A percentile compares a stretch with the other conserved stretches of the same genome.
Conservation (phyloP, 1,139 yeast species). For the Wickerhamiella pararugosa region DNA sequence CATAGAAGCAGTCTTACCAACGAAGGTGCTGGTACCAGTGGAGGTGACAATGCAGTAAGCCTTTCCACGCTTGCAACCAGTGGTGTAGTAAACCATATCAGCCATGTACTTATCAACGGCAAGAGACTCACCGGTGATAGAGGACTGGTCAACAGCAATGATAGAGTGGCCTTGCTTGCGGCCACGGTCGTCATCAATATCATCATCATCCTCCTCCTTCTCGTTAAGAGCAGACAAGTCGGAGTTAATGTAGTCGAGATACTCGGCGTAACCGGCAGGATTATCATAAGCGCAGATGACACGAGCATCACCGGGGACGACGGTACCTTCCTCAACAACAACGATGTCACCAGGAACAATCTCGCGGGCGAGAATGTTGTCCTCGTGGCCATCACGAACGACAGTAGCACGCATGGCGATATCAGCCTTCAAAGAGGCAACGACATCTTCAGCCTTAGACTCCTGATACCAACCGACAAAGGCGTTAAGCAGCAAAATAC, state of each 20-base stretch:
- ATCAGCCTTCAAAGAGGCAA: slow-evolving; percentile 86
- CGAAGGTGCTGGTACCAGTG: slow-evolving; percentile 57
- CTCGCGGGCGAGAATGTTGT: slow-evolving; percentile 18
- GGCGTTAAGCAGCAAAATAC: slow-evolving; percentile 39
- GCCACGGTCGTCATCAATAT: slow-evolving; percentile 47
- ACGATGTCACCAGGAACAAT: slow-evolving; percentile 27
- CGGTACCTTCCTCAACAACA: slow-evolving; percentile 88
- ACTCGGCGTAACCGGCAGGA: slow-evolving; percentile 27
- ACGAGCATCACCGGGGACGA: slow-evolving; percentile 91
- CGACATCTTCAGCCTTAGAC: slow-evolving; percentile 89
- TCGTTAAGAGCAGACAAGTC: slow-evolving; percentile 41
- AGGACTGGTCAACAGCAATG: slow-evolving; percentile 63
- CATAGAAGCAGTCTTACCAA: slow-evolving; percentile 66
- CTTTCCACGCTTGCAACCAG: slow-evolving; percentile 71
- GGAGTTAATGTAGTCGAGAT: slow-evolving; percentile 26
- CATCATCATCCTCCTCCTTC: slow-evolving; percentile 49
- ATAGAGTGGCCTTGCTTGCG: slow-evolving; percentile 30
- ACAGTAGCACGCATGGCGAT: slow-evolving; percentile 79
- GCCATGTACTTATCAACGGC: slow-evolving; percentile 64
- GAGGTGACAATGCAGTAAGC: slow-evolving; percentile 61
- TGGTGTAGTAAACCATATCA: slow-evolving; percentile 57
- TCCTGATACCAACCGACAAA: slow-evolving; percentile 56
- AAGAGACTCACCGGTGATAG: slow-evolving; percentile 69
- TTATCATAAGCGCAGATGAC: slow-evolving; percentile 38
- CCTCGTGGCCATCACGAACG: slow-evolving; percentile 55